Conservation (phyloP, 148 eudicot genomes). For the Vaccinium macrocarpon region DNA sequence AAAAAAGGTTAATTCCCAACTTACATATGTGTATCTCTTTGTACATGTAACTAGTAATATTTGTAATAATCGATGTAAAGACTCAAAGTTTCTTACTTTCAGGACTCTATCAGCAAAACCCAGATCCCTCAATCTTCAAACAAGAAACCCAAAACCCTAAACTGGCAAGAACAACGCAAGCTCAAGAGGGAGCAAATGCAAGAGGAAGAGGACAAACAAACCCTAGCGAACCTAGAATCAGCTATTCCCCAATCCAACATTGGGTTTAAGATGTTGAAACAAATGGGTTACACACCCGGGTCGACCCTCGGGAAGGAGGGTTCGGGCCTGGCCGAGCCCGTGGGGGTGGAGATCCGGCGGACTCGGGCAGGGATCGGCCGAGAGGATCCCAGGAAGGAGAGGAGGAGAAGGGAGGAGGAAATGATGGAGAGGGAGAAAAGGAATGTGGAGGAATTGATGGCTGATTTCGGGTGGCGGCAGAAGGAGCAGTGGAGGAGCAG, state of each 20-base stretch:
- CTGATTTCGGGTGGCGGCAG: conserved; percentile 61
- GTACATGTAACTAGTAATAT: neutral
- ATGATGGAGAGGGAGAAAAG: conserved; percentile 37
- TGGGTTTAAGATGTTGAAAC: conserved; percentile 71
- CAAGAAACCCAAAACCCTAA: conserved; percentile 44
- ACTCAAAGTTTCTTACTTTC: conserved; percentile 2
- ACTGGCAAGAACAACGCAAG: conserved; percentile 46
- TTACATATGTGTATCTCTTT: neutral
- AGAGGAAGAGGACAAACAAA: conserved; percentile 62
- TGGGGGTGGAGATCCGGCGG: conserved; percentile 75
- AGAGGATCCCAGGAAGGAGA: conserved; percentile 75
- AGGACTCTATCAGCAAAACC: conserved; percentile 30
- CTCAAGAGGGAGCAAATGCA: conserved; percentile 53
- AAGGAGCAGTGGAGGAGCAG: conserved; percentile 62
- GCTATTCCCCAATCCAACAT: conserved; percentile 81
- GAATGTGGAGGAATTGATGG: conserved; percentile 51
- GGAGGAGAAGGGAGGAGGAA: conserved; percentile 52
- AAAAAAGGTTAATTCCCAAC: conserved; percentile 30
- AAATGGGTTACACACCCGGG: conserved; percentile 91
- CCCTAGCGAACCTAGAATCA: conserved; percentile 54
- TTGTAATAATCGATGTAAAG: neutral
- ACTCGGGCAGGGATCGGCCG: conserved; percentile 73
- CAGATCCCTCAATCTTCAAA: conserved; percentile 30
- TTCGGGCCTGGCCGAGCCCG: conserved; percentile 61
- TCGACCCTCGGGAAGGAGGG: conserved; percentile 70